phyloP scores from a whole-genome alignment of 140 eudicot species.

The Cichorium intybus region DNA sequence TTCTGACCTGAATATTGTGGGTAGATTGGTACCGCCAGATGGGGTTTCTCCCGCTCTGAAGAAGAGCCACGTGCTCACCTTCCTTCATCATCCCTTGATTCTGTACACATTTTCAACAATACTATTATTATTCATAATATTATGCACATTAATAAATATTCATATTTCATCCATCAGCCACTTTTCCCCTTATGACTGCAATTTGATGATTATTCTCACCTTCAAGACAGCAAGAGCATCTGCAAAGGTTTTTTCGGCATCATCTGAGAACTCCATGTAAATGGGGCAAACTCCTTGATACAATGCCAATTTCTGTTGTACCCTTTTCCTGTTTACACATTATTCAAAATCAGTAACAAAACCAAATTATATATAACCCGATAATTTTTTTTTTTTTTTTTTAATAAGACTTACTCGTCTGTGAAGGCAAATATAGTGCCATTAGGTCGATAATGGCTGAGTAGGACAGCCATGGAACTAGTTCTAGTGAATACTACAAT shows the following conservation, averaged over 20 bases:
- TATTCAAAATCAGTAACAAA: constrained; percentile 2
- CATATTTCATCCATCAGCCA: background rate
- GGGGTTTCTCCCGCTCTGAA: constrained; percentile 92
- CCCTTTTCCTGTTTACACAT: constrained; percentile 63
- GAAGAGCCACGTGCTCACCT: constrained; percentile 92
- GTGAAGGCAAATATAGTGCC: constrained; percentile 97
- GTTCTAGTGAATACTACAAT: constrained; percentile 94
- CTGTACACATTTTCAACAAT: constrained; percentile 35
- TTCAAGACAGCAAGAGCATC: constrained; percentile 64
- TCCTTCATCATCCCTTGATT: constrained; percentile 94
- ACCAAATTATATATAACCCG: background rate
- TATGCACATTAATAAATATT: too few relatives aligned
- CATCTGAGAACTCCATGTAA: constrained; percentile 80
- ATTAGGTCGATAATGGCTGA: constrained; percentile 94
- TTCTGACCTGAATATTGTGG: constrained; percentile 92
- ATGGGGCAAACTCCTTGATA: constrained; percentile 97
- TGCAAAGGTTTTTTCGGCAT: constrained; percentile 82
- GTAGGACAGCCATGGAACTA: constrained; percentile 80
- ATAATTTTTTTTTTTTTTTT: background rate
- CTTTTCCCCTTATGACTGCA: background rate
- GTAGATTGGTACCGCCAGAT: constrained; percentile 93
- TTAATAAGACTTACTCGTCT: constrained; percentile 65
- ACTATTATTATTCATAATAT: background rate
- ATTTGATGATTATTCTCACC: too few relatives aligned
- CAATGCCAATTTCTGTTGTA: constrained; percentile 89